Evolutionary conservation across 2,329 filamentous ascomycete genomes (phyloP).

Genomic region (Knoxdaviesia capensis): DNA sequence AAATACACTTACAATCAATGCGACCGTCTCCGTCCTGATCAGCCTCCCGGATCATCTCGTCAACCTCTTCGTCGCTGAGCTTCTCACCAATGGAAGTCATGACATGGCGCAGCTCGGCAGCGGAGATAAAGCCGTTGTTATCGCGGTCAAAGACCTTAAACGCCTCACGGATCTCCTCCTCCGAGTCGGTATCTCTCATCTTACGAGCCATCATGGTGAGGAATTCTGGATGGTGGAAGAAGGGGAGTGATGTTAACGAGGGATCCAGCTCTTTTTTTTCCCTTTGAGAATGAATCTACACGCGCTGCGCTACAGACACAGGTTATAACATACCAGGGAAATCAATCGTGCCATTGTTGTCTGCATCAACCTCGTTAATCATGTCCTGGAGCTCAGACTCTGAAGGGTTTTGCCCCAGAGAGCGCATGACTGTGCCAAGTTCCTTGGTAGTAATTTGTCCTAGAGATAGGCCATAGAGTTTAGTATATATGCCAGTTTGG

Average conservation of each 20-base stretch:
- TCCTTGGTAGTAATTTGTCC: conserved; percentile 87
- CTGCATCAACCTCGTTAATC: conserved; percentile 85
- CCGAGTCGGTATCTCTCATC: conserved; percentile 85
- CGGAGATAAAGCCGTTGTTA: conserved; percentile 83
- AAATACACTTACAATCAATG: conserved; percentile 52
- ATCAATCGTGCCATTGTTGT: conserved; percentile 85
- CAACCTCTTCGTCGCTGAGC: conserved; percentile 75
- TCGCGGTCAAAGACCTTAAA: conserved; percentile 84
- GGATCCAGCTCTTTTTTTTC: background rate
- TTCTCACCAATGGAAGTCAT: conserved; percentile 89
- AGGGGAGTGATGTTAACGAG: too few relatives aligned
- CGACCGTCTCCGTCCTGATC: conserved; percentile 78
- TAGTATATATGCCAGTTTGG: conserved; percentile 6
- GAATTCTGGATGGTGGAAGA: conserved; percentile 39
- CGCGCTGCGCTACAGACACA: background rate
- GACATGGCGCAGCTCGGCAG: conserved; percentile 71
- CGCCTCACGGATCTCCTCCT: conserved; percentile 76
- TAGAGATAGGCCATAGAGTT: conserved; percentile 15
- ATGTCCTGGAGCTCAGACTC: conserved; percentile 83
- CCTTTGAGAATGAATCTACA: conserved; percentile 1
- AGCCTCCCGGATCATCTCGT: conserved; percentile 84
- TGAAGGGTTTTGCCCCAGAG: conserved; percentile 73
- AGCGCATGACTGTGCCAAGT: conserved; percentile 78
- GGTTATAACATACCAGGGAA: conserved; percentile 49
- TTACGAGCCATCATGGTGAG: conserved; percentile 87